Percentiles rank a stretch among this genome's conserved stretches.
Conservation (phyloP, 495 filamentous ascomycete species). For the Penicillium roqueforti region DNA sequence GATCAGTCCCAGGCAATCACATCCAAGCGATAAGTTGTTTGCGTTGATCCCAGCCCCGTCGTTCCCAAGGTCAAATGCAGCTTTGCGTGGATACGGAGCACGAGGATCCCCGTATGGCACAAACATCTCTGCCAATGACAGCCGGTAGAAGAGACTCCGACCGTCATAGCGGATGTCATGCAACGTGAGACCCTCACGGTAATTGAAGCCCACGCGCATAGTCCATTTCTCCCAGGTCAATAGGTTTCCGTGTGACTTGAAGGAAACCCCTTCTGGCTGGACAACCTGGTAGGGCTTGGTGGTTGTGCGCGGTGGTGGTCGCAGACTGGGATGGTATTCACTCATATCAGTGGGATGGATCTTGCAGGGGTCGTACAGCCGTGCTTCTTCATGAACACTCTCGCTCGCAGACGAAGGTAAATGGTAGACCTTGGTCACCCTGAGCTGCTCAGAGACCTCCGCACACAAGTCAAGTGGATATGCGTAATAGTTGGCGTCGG, state of each 20-base stretch:
- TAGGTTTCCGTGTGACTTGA: constrained; percentile 35
- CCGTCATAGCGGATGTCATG: constrained; percentile 66
- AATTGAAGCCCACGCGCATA: constrained; percentile 61
- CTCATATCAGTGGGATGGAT: constrained; percentile 47
- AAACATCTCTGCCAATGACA: constrained; percentile 73
- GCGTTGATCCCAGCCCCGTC: constrained; percentile 60
- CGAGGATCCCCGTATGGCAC: constrained; percentile 64
- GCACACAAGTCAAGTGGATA: constrained; percentile 68
- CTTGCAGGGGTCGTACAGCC: constrained; percentile 26
- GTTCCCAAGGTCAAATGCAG: constrained; percentile 67
- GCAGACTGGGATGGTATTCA: constrained; percentile 64
- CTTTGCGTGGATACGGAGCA: constrained; percentile 59
- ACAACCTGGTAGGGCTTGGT: constrained; percentile 71
- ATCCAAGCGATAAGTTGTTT: constrained; percentile 58
- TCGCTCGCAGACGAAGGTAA: constrained; percentile 36
- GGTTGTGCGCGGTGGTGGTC: constrained; percentile 44
- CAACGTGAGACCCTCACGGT: constrained; percentile 57
- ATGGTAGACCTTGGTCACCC: constrained; percentile 47
- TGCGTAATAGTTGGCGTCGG: constrained; percentile 65
- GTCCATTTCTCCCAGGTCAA: constrained; percentile 64
- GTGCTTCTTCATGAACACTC: constrained; percentile 10
- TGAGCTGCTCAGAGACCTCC: constrained; percentile 55
- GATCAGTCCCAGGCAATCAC: constrained; percentile 63
- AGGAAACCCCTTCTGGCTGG: constrained; percentile 76
- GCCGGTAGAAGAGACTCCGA: constrained; percentile 62